Evolutionary conservation across 192 early-diverging fungal species (phyloP).

Genomic region (Backusella parvicylindrica): DNA sequence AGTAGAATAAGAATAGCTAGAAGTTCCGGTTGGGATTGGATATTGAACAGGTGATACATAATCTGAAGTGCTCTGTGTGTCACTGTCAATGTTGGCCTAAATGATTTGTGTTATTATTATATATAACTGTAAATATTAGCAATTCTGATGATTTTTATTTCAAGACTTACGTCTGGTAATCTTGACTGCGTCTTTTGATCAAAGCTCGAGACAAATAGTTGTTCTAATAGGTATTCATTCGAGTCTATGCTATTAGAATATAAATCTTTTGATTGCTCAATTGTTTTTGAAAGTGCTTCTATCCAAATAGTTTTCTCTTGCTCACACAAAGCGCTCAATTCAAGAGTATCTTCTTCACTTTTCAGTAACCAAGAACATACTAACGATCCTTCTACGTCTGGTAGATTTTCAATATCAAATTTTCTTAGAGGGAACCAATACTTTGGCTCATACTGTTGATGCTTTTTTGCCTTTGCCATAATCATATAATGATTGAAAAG

Average conservation of each 20-base stretch:
- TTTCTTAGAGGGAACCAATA: slow-evolving; percentile 67
- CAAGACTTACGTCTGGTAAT: not conserved
- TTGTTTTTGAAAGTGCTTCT: slow-evolving; percentile 40
- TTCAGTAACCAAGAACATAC: slow-evolving; percentile 6
- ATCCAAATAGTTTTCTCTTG: slow-evolving; percentile 58
- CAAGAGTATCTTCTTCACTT: slow-evolving; percentile 40
- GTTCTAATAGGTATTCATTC: slow-evolving; percentile 15
- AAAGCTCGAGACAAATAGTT: slow-evolving; percentile 32
- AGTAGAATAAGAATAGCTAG: not conserved
- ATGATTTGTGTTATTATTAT: not conserved
- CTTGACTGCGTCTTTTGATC: not conserved
- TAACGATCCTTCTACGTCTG: slow-evolving; percentile 19
- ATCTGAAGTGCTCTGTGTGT: not conserved
- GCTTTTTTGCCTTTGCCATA: slow-evolving; percentile 51
- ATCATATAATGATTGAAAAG: slow-evolving; percentile 61
- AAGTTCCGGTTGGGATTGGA: not conserved
- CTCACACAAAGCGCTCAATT: slow-evolving; percentile 47
- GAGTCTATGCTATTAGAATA: slow-evolving; percentile 14
- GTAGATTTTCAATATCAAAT: slow-evolving; percentile 52
- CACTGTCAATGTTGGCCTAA: not conserved
- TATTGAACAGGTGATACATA: not conserved
- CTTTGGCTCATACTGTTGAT: slow-evolving; percentile 46
- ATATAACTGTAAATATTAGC: not conserved
- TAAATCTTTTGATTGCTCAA: slow-evolving; percentile 31
- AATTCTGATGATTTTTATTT: not conserved